phyloP scores from a whole-genome alignment of 345 rosid species.

The Schrenkiella parvula region DNA sequence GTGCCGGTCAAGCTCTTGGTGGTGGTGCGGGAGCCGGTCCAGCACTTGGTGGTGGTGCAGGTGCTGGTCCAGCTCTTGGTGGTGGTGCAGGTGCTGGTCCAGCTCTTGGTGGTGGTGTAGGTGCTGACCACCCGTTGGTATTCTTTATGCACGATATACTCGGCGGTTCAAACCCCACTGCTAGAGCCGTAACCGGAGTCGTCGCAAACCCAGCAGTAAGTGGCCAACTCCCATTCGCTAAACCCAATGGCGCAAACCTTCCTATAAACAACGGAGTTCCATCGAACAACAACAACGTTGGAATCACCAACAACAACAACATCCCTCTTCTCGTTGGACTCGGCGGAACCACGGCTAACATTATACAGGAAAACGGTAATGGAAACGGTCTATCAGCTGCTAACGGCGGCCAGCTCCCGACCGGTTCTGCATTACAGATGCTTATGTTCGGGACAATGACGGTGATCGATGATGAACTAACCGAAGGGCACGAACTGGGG shows the following conservation, averaged over 20 bases:
- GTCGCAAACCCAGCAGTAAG: constrained; percentile 60
- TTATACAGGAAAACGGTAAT: constrained; percentile 46
- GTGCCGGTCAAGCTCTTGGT: constrained; percentile 10
- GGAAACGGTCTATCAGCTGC: constrained; percentile 42
- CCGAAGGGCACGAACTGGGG: constrained; percentile 63
- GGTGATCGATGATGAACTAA: constrained; percentile 72
- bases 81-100: too few relatives aligned
- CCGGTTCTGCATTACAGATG: constrained; percentile 49
- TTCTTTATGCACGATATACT: constrained; percentile 87
- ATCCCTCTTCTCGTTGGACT: constrained; percentile 80
- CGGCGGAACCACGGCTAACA: constrained; percentile 53
- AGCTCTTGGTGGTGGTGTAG: constrained; percentile 20
- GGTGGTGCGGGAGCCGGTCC: too few relatives aligned
- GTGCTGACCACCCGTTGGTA: constrained; percentile 34
- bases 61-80: constrained; percentile 12
- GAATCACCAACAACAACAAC: constrained; percentile 74
- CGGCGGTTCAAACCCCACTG: constrained; percentile 70
- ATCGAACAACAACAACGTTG: constrained; percentile 55
- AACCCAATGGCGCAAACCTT: constrained; percentile 77
- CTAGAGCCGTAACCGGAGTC: constrained; percentile 69
- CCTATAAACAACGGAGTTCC: constrained; percentile 64
- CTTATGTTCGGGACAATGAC: constrained; percentile 89
- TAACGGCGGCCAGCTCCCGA: constrained; percentile 52
- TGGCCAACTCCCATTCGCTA: constrained; percentile 81
- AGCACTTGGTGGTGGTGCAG: constrained; percentile 7